Base-by-base conservation (phyloP, 306 rosid species). In the Ziziphus jujuba region DNA sequence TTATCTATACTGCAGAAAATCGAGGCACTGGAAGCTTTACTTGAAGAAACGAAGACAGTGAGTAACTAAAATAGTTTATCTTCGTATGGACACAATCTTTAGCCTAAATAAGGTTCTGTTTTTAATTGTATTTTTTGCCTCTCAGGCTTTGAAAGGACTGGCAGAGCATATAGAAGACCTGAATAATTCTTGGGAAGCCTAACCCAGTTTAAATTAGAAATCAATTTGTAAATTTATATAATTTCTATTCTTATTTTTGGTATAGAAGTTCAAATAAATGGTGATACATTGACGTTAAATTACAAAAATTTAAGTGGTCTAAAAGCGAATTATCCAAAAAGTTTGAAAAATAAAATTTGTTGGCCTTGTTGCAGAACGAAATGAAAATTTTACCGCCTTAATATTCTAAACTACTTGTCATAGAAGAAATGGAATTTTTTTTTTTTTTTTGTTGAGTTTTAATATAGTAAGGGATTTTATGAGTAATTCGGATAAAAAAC, bases 21-120 rank as follows among this genome's bases (percentile, higher is more conserved):
- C 44, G 80, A 86, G 85, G 76, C 77, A 45, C 58, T 92, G 69
- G 98, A 92, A 80, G 86, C 64, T 49, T 79, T 85, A 57, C 81
- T 89, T 63, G 85, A 78, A 52, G 86, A 80, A 12, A 81, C 87
- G 54, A 92, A 83, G 76, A 76, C 38, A 69, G 98, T 92, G 71
- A 87, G 96, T 69, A 47, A 36, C 51, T 60, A 6, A 35, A 21
- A 14, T 17, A 35, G 11, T 40, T 48, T 50, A 16, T 34, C 5
- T 51, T 69, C 38, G 28, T 58, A 33, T 23, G 19, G 45, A 66
- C 61, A 57, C 7, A 35, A 57, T 58, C 5, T 55, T 62, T 65
- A 64, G 3, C 17, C 48, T 52, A n/a, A 68, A 20, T 19, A 28
- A 58, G 63, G 52, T 62, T 73, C 51, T 54, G 14, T 9, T 47